Conservation (phyloP, 768 basidiomycete genomes). For the Phlebiopsis gigantea region DNA sequence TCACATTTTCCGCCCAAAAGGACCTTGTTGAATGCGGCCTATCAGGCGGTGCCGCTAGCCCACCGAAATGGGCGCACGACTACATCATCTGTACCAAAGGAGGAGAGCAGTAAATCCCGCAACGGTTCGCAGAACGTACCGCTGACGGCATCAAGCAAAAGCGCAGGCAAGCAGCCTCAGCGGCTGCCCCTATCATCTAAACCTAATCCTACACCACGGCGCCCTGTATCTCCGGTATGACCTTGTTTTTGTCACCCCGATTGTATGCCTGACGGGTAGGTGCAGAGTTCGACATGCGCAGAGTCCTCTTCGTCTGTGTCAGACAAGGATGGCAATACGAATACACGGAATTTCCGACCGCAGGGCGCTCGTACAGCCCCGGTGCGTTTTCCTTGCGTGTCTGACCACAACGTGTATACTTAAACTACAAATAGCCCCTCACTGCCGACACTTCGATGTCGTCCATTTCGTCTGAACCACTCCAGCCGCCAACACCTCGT, state of each 20-base stretch:
- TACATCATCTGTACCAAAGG: background rate
- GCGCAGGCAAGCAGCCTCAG: background rate
- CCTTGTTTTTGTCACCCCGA: background rate
- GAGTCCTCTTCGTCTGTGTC: background rate
- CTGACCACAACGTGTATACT: background rate
- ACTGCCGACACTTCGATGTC: background rate
- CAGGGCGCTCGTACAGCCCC: background rate
- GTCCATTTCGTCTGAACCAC: background rate
- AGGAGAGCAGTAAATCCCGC: background rate
- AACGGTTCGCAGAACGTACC: background rate
- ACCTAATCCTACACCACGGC: background rate
- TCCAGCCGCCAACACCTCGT: background rate
- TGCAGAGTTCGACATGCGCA: background rate
- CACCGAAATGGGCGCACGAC: background rate
- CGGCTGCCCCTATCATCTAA: background rate
- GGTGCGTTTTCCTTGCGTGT: background rate
- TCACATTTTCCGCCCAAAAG: background rate
- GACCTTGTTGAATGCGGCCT: background rate
- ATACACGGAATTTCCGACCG: background rate
- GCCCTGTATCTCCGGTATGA: background rate
- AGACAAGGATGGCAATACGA: background rate
- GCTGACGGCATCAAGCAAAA: background rate
- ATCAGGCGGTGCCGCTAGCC: background rate
- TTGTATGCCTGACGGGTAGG: background rate
- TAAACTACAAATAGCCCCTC: background rate